phyloP scores from a whole-genome alignment of 148 eudicot genomes.

The Beta vulgaris region DNA sequence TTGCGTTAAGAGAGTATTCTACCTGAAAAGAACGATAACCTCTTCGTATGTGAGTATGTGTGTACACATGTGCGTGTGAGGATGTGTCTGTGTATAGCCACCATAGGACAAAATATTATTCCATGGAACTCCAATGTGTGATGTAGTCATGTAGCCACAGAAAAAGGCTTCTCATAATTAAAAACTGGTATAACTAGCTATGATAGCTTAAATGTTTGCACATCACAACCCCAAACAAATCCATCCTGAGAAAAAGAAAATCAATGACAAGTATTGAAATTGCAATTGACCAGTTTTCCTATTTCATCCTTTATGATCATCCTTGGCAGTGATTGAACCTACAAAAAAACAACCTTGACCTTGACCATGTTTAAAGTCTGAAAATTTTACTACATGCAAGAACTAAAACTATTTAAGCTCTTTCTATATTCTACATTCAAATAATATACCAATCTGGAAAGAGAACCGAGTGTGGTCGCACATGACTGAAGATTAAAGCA shows the following conservation, averaged over 20 bases:
- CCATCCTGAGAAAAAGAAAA: slow-evolving; percentile 5
- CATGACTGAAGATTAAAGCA: slow-evolving; percentile 89
- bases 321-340: slow-evolving; percentile 99
- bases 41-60: too few species aligned
- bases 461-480: slow-evolving; percentile 92
- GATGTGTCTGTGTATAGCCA: background rate
- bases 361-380: background rate
- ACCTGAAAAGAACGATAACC: slow-evolving; percentile 47
- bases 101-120: background rate
- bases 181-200: too few species aligned
- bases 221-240: too few species aligned
- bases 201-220: too few species aligned
- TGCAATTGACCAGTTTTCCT: slow-evolving; percentile 82
- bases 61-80: background rate
- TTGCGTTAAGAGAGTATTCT: slow-evolving; percentile 74
- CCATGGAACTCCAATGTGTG: background rate
- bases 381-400: background rate
- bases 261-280: slow-evolving; percentile 12
- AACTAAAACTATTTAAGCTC: background rate
- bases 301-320: slow-evolving; percentile 97
- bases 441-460: slow-evolving; percentile 82
- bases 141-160: too few species aligned
- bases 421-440: slow-evolving; percentile 1
- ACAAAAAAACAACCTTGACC: slow-evolving; percentile 32
- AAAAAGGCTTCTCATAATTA: too few species aligned